These are phyloP conservation scores for Grifola frondosa DNA, from an alignment of 1,284 basidiomycete species.

Conservation along the genomic window DNA sequence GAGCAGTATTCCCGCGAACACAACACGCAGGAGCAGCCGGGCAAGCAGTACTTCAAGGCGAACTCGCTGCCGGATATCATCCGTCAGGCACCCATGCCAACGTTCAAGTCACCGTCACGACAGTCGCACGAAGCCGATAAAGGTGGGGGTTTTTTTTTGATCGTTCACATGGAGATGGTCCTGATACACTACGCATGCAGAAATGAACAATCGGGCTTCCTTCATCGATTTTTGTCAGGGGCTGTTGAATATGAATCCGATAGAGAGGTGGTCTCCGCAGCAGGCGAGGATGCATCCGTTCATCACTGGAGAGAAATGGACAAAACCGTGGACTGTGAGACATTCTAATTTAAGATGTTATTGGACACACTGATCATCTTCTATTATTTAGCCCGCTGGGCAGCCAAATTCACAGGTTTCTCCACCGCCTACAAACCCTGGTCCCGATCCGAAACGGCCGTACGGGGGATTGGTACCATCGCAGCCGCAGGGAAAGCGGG, in stretches of 20 bases:
- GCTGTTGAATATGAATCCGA: constrained; percentile 90
- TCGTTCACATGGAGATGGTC: constrained; percentile 6
- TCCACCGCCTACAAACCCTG: constrained; percentile 24
- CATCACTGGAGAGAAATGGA: constrained; percentile 96
- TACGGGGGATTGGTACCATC: constrained; percentile 91
- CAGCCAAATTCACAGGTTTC: constrained; percentile 47
- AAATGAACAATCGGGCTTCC: constrained; percentile 89
- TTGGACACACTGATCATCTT: too few relatives aligned
- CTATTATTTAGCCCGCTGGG: constrained; percentile 13
- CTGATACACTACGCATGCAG: constrained; percentile 41
- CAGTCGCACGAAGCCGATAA: constrained; percentile 90
- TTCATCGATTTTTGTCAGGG: constrained; percentile 99
- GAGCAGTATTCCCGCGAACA: constrained; percentile 97
- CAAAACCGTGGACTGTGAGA: constrained; percentile 83
- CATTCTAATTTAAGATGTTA: not conserved
- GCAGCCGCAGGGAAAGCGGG: constrained; percentile 76
- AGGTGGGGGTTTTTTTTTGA: constrained; percentile 49
- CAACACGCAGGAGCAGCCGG: constrained; percentile 93
- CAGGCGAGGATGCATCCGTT: constrained; percentile 96
- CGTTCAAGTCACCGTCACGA: constrained; percentile 69
- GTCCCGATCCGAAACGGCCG: constrained; percentile 77
- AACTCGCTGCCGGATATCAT: constrained; percentile 94
- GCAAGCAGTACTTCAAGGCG: constrained; percentile 98
- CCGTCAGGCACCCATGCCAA: constrained; percentile 89
- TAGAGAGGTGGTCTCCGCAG: constrained; percentile 95